Evolutionary conservation across 164 flowering plant genomes (phyloP), one percentile per base, ranked within the genome.

Genomic region (Annona squamosa): DNA sequence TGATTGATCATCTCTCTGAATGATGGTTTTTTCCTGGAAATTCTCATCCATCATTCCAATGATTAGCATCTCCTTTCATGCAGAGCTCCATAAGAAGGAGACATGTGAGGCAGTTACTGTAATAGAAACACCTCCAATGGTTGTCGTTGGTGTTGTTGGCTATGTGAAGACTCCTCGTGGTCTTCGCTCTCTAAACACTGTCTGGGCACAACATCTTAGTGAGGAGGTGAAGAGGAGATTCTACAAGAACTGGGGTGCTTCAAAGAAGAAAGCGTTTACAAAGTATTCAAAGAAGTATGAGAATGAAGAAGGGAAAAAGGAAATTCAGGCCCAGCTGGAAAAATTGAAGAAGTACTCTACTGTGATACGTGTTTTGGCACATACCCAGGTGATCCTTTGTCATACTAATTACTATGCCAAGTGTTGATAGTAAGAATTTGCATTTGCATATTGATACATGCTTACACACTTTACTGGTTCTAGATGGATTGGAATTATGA

Each of bases 41-140:
- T n/a, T 6, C 6, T 63, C 18, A 7, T 19, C 65, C 65, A 16
- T 10, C 2, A 2, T 6, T 63, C 41, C 42, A 65, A 48, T 6
- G 62, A 10, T 43, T 4, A 19, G 5, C 9, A 26, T 46, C 3
- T 69, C 4, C 16, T 64, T 65, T 4, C 9, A 7, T 72, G 13
- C 80, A 88, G 91, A 89, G 77, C 89, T 90, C 3, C 92, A 90
- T 77, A 90, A 90, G 87, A 90, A 90, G 78, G 92, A 90, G 72
- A 80, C 95, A 2, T 87, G 91, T 72, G 94, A 90, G 63, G 87
- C 94, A 46, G 92, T 90, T 44, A 90, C 92, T 0, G 73, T 90
- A 2, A 76, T 88, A 5, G 94, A 90, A 75, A 81, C 91, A 44
- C 93, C 93, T 7, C 90, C 93, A 2, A 79, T 89, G 83, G 79